phyloP scores from a whole-genome alignment of 768 basidiomycete species.

The Cystofilobasidium ferigula region DNA sequence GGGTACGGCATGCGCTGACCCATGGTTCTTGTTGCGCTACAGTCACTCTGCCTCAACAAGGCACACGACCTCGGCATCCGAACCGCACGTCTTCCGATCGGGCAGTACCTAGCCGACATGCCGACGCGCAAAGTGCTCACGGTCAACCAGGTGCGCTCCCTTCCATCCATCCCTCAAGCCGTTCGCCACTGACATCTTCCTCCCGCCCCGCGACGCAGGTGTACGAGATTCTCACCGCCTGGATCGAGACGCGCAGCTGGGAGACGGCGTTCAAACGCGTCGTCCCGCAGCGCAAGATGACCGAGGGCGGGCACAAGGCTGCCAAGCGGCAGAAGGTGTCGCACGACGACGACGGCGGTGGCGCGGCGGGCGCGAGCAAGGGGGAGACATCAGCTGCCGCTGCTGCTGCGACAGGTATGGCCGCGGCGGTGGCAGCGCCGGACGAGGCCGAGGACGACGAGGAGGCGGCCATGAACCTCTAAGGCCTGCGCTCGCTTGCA shows the following conservation, averaged over 20 bases:
- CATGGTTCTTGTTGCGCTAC: neutral
- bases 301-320: neutral
- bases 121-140: slow-evolving; percentile 90
- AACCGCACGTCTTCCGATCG: slow-evolving; percentile 85
- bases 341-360: neutral
- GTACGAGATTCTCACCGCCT: slow-evolving; percentile 80
- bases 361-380: neutral
- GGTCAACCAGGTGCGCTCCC: slow-evolving; percentile 64
- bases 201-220: slow-evolving; percentile 46
- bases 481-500: too few species aligned
- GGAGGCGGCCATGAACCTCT: too few species aligned
- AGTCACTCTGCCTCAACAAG: slow-evolving; percentile 66
- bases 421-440: too few species aligned
- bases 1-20: too few species aligned
- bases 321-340: neutral
- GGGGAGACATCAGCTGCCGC: too few species aligned
- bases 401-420: too few species aligned
- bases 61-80: slow-evolving; percentile 61
- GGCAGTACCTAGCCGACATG: slow-evolving; percentile 71
- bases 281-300: slow-evolving; percentile 84
- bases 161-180: neutral
- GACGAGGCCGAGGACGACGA: too few species aligned
- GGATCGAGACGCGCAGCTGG: slow-evolving; percentile 65
- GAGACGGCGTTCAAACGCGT: slow-evolving; percentile 73
- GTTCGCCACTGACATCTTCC: neutral